phyloP scores from a whole-genome alignment of 345 rosid species.

The Citrus australasica region DNA sequence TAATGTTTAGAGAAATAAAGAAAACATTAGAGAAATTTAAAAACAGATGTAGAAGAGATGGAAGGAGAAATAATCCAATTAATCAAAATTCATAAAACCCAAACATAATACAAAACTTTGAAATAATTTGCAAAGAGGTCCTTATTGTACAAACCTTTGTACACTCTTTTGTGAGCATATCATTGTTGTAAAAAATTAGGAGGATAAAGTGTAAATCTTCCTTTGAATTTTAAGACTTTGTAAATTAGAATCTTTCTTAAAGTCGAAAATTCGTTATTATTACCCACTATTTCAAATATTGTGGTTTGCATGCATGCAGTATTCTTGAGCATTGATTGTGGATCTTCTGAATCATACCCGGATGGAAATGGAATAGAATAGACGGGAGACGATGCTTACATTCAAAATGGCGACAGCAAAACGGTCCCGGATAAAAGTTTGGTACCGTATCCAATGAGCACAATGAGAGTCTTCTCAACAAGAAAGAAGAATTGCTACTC shows the following conservation, averaged over 20 bases:
- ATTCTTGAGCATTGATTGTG: background rate
- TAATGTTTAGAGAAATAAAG: too few species aligned
- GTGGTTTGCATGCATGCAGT: background rate
- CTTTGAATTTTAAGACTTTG: too few species aligned
- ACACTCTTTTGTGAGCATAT: too few species aligned
- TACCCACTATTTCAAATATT: background rate
- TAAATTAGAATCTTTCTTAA: too few species aligned
- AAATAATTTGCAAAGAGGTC: too few species aligned
- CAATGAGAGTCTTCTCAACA: constrained; percentile 23
- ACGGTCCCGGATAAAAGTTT: background rate
- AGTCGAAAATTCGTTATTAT: background rate
- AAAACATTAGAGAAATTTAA: too few species aligned
- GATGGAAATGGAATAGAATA: background rate
- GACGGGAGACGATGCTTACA: constrained; percentile 10
- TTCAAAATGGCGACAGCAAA: background rate
- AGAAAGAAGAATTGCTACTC: constrained; percentile 28
- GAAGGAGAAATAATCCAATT: too few species aligned
- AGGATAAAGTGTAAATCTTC: background rate
- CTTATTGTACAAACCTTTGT: too few species aligned
- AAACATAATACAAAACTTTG: too few species aligned
- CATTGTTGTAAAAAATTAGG: too few species aligned
- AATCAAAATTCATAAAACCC: too few species aligned
- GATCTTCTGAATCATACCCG: background rate
- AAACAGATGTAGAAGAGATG: too few species aligned
- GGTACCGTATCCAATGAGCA: constrained; percentile 9